These are phyloP conservation scores for Santalum album DNA, from an alignment of 164 flowering plant species.

Conservation along the genomic window DNA sequence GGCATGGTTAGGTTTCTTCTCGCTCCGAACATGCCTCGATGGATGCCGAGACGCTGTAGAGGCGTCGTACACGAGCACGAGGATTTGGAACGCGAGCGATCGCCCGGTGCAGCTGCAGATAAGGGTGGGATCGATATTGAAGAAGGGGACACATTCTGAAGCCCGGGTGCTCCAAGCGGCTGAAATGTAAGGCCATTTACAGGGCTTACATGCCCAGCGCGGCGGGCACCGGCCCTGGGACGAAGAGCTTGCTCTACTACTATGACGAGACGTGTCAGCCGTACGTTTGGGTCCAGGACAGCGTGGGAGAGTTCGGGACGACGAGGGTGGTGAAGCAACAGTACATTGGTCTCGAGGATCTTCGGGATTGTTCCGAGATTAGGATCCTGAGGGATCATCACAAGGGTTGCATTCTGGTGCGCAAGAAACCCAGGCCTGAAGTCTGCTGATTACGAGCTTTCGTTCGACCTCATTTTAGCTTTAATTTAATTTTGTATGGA, in stretches of 20 bases:
- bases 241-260: slow-evolving; percentile 49
- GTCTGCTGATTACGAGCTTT: too few species aligned
- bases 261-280: slow-evolving; percentile 71
- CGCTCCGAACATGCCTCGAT: slow-evolving; percentile 33
- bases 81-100: slow-evolving; percentile 65
- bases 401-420: slow-evolving; percentile 55
- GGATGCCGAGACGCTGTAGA: slow-evolving; percentile 41
- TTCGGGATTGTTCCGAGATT: slow-evolving; percentile 71
- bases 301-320: slow-evolving; percentile 36
- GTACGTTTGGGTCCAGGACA: slow-evolving; percentile 75
- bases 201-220: slow-evolving; percentile 54
- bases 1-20: slow-evolving; percentile 20
- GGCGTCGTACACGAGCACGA: slow-evolving; percentile 36
- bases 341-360: slow-evolving; percentile 68
- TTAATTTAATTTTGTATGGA: too few species aligned
- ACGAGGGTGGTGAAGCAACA: slow-evolving; percentile 76
- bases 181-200: slow-evolving; percentile 62
- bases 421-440: slow-evolving; percentile 61
- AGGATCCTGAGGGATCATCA: slow-evolving; percentile 61
- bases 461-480: too few species aligned
- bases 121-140: slow-evolving; percentile 71
- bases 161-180: slow-evolving; percentile 69
- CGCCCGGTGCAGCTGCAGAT: slow-evolving; percentile 64
- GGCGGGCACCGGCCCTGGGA: slow-evolving; percentile 13
- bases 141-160: slow-evolving; percentile 61